A percentile compares a stretch with the other conserved stretches of the same genome.
phyloP scores from a whole-genome alignment of 1,139 yeast species.

The Eremothecium gossypii region DNA sequence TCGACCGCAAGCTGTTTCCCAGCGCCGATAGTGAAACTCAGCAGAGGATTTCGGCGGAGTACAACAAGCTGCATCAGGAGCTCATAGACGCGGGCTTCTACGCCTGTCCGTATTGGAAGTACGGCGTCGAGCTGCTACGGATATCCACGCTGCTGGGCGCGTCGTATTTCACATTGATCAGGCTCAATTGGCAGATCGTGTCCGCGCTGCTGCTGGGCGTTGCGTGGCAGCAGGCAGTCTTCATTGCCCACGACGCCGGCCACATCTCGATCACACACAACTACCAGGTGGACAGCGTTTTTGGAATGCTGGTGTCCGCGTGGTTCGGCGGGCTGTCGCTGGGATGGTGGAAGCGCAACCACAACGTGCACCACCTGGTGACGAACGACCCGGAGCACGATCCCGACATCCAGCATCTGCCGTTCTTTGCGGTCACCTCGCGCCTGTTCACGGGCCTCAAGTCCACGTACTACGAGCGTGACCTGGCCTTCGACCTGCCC shows the following conservation, averaged over 20 bases:
- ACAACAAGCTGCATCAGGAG: conserved; percentile 49
- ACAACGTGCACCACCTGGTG: conserved; percentile 79
- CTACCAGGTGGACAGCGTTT: conserved; percentile 64
- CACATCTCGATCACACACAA: conserved; percentile 76
- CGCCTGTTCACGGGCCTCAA: conserved; percentile 57
- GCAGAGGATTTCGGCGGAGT: conserved; percentile 43
- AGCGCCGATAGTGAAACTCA: conserved; percentile 62
- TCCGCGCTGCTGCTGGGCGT: conserved; percentile 64
- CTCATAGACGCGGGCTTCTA: conserved; percentile 53
- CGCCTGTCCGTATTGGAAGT: conserved; percentile 64
- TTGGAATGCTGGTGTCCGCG: conserved; percentile 68
- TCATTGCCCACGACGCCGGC: conserved; percentile 86
- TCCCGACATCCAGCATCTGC: conserved; percentile 89
- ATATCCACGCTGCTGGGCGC: conserved; percentile 45
- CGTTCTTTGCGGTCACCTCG: conserved; percentile 80
- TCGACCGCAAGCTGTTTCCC: conserved; percentile 52
- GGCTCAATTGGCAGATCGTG: conserved; percentile 35
- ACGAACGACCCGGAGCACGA: conserved; percentile 91
- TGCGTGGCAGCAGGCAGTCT: conserved; percentile 87
- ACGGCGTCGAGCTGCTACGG: conserved; percentile 56
- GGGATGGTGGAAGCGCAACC: conserved; percentile 95
- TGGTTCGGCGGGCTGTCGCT: conserved; percentile 80
- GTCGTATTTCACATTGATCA: conserved; percentile 42
- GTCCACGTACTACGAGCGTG: conserved; percentile 70
- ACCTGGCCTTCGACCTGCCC: conserved; percentile 55